phyloP scores from a whole-genome alignment of 202 grass and related monocot genomes.

The Brachypodium distachyon region DNA sequence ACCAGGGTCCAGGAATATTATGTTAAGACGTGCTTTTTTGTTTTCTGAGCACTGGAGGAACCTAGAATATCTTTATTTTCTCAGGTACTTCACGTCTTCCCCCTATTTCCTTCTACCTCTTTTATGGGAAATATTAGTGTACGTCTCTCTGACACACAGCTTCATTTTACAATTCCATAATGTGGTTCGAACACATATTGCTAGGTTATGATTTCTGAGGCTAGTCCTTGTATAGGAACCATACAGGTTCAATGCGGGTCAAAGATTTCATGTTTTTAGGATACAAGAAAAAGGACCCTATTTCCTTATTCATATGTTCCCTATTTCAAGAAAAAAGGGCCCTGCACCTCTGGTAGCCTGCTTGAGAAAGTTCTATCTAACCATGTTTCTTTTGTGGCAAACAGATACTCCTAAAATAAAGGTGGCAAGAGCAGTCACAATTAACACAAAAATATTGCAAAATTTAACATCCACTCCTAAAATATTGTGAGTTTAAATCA shows the following conservation, averaged over 20 bases:
- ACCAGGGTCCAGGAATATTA: background rate
- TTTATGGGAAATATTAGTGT: background rate
- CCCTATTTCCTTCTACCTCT: background rate
- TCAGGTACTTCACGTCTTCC: background rate
- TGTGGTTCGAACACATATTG: background rate
- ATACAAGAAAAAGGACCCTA: too few species aligned
- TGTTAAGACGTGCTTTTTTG: background rate
- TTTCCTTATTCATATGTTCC: background rate
- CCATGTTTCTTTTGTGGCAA: background rate
- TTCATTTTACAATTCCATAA: background rate
- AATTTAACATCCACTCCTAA: background rate
- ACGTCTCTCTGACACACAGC: background rate
- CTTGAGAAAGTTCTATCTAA: background rate
- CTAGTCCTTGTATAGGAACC: too few species aligned
- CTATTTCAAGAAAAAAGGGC: too few species aligned
- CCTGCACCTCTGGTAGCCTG: background rate
- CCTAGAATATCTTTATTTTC: constrained; percentile 5
- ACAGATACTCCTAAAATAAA: background rate
- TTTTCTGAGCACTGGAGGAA: constrained; percentile 4
- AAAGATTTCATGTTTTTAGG: too few species aligned
- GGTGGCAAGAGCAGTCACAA: background rate
- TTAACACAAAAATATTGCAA: background rate
- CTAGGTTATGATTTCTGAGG: background rate
- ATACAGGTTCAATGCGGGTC: too few species aligned
- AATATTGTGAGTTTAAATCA: background rate